Conservation (phyloP, 1,139 yeast species). For the Geotrichum citri-aurantii region DNA sequence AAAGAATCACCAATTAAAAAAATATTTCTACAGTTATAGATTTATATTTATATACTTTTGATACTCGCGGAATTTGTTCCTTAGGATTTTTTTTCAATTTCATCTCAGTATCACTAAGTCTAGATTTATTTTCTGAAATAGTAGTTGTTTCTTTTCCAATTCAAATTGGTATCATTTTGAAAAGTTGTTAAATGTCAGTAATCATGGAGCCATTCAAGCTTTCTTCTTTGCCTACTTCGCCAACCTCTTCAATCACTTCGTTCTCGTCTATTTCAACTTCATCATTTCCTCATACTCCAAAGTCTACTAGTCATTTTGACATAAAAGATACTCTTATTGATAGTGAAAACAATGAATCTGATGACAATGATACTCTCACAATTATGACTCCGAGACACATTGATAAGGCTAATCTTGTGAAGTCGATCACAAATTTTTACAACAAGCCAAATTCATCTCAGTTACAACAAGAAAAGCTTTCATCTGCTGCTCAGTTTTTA, state of each 20-base stretch:
- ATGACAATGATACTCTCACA: neutral
- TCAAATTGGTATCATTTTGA: neutral
- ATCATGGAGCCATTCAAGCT: neutral
- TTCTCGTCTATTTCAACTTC: neutral
- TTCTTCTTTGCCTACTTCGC: neutral
- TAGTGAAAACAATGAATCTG: neutral
- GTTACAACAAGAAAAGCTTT: neutral
- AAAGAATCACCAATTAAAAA: too few relatives aligned
- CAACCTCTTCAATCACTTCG: neutral
- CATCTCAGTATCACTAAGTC: neutral
- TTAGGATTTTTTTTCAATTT: neutral
- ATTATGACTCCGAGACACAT: neutral
- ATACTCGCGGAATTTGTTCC: neutral
- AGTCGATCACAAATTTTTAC: neutral
- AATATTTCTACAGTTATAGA: neutral
- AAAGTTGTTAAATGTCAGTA: neutral
- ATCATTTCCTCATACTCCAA: neutral
- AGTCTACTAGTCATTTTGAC: neutral
- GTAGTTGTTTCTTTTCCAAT: neutral
- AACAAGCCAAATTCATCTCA: neutral
- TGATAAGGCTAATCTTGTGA: neutral
- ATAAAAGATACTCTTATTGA: neutral
- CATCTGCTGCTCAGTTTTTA: constrained; percentile 4
- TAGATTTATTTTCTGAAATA: neutral
- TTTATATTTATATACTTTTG: neutral